Base-by-base conservation (phyloP, 768 basidiomycete genomes). In the Boletus sp. region DNA sequence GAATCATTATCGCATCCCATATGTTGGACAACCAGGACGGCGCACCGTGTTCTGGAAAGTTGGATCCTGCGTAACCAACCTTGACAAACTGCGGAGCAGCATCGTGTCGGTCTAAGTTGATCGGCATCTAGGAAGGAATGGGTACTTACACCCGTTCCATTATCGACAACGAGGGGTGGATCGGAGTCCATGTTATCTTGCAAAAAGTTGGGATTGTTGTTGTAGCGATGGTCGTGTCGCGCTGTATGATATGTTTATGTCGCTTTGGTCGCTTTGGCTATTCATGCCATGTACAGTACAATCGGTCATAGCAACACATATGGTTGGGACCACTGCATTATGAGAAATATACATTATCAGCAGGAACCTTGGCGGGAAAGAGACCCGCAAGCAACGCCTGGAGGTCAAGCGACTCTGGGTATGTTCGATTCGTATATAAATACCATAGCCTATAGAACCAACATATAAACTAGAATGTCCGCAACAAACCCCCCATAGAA, bases 1-100 rank as follows among this genome's bases (percentile, higher is more conserved):
- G 21, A 6, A 49, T 54, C 37, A 52, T 27, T 14, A 37, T 50
- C 25, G 25, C 8, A 35, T 43, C 25, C 25, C 3, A 10, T 11
- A 3, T 25, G 1, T n/a, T 39, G 25, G 19, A 40, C 41, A 8
- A 15, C 19, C 44, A 39, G 46, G 47, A 27, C 27, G 30, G 39
- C 79, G 62, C 62, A 92, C 93, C 93, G 80, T 90, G 85, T 75
- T 90, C 90, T 47, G 95, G 95, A 64, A 97, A 98, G 77, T 98
- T 97, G 65, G 89, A 90, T 56, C 91, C 90, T 56, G 89, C 91
- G 64, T 88, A 93, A 41, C 91, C 90, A 35, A 91, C 88, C 78
- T 93, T 93, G 65, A 93, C 91, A 66, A 92, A 93, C 88, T 93
- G 73, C 38, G 58, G 37, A n/a, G n/a, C 33, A n/a, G 23, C 15